A percentile compares a stretch with the other conserved stretches of the same genome.
Evolutionary conservation across 2,329 filamentous ascomycete species (phyloP).

Genomic region (Endoconidiophora polonica): DNA sequence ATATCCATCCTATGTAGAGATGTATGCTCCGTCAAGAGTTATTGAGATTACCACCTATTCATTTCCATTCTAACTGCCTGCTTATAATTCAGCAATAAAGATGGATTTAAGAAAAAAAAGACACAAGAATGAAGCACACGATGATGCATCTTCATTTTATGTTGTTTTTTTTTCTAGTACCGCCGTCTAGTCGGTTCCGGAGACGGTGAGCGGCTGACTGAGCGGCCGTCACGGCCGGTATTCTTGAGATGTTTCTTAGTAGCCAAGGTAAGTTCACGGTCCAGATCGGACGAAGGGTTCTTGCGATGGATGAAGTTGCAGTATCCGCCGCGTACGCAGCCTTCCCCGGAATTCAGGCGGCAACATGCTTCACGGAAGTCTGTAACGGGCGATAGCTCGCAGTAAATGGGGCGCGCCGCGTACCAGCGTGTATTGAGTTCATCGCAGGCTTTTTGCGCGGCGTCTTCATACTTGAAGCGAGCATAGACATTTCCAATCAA

Average conservation of each 20-base stretch:
- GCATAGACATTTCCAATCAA: slow-evolving; percentile 98
- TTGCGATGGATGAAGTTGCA: slow-evolving; percentile 99
- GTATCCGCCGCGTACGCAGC: slow-evolving; percentile 88
- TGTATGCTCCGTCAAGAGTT: neutral
- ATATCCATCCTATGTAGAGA: no score
- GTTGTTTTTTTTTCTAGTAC: slow-evolving; percentile 27
- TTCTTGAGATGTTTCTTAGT: slow-evolving; percentile 94
- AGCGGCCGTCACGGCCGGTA: slow-evolving; percentile 70
- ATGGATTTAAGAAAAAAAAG: neutral
- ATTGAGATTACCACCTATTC: neutral
- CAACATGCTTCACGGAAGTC: slow-evolving; percentile 98
- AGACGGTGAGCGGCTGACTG: slow-evolving; percentile 64
- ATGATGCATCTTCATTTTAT: neutral
- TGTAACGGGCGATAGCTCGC: slow-evolving; percentile 89
- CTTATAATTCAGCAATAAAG: neutral
- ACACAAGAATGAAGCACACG: neutral
- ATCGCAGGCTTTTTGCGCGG: slow-evolving; percentile 84
- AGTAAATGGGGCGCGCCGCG: slow-evolving; percentile 91
- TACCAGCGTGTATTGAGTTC: slow-evolving; percentile 93
- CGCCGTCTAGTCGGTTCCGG: slow-evolving; percentile 67
- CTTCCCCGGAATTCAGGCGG: slow-evolving; percentile 82
- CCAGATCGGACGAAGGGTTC: slow-evolving; percentile 77
- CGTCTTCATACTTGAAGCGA: slow-evolving; percentile 98
- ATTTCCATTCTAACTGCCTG: neutral
- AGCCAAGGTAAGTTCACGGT: slow-evolving; percentile 67